phyloP scores from a whole-genome alignment of 1,139 yeast species.

The Hemisphaericaspora subhashii region DNA sequence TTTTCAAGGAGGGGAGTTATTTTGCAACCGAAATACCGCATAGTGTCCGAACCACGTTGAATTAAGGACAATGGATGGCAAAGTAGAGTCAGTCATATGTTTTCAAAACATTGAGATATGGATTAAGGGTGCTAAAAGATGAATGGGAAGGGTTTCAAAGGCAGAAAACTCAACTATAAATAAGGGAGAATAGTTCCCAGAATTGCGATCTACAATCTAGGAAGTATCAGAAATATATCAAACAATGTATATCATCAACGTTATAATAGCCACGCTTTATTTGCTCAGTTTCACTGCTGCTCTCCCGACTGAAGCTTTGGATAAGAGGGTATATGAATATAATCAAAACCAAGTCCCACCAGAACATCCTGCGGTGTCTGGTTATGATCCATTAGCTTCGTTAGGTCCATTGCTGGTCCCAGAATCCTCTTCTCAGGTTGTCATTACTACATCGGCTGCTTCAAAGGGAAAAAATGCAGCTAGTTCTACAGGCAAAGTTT shows the following conservation, averaged over 20 bases:
- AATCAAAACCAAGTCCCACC: not conserved
- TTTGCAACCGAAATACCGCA: no score
- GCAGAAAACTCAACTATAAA: not conserved
- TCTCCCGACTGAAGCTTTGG: not conserved
- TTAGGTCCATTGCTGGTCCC: not conserved
- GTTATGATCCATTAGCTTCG: constrained; percentile 3
- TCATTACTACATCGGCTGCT: not conserved
- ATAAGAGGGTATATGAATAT: not conserved
- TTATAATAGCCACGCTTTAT: not conserved
- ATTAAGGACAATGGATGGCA: not conserved
- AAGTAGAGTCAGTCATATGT: not conserved
- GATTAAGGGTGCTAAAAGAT: not conserved
- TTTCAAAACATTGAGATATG: not conserved
- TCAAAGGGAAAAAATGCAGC: not conserved
- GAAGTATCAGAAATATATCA: not conserved
- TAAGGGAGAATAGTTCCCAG: not conserved
- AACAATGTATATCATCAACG: not conserved
- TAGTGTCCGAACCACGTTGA: no score
- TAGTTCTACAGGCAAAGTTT: no score
- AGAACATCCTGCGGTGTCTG: not conserved
- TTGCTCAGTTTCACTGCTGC: not conserved
- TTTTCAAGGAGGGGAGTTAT: no score
- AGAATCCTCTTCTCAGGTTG: not conserved
- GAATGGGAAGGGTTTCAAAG: not conserved
- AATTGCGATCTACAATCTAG: not conserved